Evolutionary conservation across 2,329 filamentous ascomycete genomes (phyloP), one percentile per base, ranked within the genome.

Genomic region (Colletotrichum agaves): DNA sequence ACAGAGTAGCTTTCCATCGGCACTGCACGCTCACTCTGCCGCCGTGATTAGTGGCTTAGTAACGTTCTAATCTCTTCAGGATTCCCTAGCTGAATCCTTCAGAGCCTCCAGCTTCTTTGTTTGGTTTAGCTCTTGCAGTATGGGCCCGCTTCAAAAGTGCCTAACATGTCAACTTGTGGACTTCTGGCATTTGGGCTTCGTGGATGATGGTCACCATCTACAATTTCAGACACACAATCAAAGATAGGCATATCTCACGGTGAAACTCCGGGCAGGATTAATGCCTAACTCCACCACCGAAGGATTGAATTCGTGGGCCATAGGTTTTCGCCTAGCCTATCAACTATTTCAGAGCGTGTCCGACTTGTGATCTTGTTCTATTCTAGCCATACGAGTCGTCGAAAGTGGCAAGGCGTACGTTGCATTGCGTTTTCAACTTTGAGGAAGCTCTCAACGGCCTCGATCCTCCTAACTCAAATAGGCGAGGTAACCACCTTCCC

Each of bases 101-200:
- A 17, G 1, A 41, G 3, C 39, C 27, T 17, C 21, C 35, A 67
- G 59, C 59, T 67, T 56, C 63, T 67, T 43, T 10, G 50, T 67
- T 41, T 15, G 60, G 63, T 17, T 27, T 67, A 67, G 59, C 4
- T 15, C 21, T 17, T n/a, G 19, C 44, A 63, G 17, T 7, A 27
- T 35, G 23, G 46, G 12, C 35, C 19, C 35, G 43, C 27, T 31
- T 11, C 49, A 67, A 57, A 63, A 52, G 19, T 43, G 13, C 61
- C 41, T 11, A 33, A 21, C 39, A 44, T 8, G 37, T 2, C 6
- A 1, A 23, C 43, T n/a, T 31, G 49, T 62, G 33, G 49, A 41
- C 5, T 43, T 19, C 27, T 1, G 4, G 17, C 13, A 13, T 41
- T 13, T 13, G 31, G 57, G 44, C 17, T 43, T 52, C 39, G 23